These are phyloP conservation scores for Trichosanthes truncata DNA, from an alignment of 306 rosid species.

Conservation along the genomic window DNA sequence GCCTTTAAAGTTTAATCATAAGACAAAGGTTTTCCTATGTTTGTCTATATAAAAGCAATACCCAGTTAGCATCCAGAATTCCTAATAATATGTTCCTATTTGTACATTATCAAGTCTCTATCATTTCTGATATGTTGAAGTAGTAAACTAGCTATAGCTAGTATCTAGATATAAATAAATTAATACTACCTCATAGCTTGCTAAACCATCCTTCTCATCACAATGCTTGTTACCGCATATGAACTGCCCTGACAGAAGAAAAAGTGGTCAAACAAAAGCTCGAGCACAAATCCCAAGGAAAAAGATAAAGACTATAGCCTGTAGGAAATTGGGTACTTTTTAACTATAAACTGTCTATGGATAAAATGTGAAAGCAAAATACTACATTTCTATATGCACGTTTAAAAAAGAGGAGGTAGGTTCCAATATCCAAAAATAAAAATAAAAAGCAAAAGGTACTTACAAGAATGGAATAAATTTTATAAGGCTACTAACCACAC, in stretches of 20 bases:
- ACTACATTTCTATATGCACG: background rate
- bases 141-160: background rate
- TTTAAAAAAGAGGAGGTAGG: background rate
- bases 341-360: background rate
- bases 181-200: slow-evolving; percentile 66
- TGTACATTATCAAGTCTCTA: background rate
- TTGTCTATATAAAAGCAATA: background rate
- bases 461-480: background rate
- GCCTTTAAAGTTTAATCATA: background rate
- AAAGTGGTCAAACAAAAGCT: slow-evolving; percentile 18
- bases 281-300: slow-evolving; percentile 4
- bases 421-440: background rate
- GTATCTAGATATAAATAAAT: background rate
- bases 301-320: background rate
- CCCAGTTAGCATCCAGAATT: background rate
- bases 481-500: background rate
- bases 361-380: background rate
- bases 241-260: slow-evolving; percentile 69
- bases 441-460: background rate
- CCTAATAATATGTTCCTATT: background rate
- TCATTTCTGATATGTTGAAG: background rate
- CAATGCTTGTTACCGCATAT: slow-evolving; percentile 85
- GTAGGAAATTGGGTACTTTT: background rate
- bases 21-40: background rate
- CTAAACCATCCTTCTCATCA: slow-evolving; percentile 52